phyloP scores from a whole-genome alignment of 345 rosid species.

The Salix caprea region DNA sequence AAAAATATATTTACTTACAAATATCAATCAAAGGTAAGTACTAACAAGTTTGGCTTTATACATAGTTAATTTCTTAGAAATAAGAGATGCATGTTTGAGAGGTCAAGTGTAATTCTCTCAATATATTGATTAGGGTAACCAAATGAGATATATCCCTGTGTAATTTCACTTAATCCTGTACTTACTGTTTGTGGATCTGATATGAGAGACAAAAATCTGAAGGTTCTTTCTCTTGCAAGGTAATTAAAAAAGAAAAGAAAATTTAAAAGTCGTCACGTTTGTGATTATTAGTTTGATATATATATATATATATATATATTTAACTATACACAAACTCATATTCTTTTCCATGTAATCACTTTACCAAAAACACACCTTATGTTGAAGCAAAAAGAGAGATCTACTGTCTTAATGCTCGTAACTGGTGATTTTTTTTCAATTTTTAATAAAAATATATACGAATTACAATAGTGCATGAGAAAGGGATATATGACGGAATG shows the following conservation, averaged over 20 bases:
- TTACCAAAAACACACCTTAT: not conserved
- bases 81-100: not conserved
- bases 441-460: not conserved
- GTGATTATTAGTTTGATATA: constrained; percentile 4
- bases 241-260: not conserved
- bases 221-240: constrained; percentile 6
- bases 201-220: not conserved
- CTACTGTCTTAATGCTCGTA: not conserved
- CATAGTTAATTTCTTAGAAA: not conserved
- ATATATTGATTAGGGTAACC: not conserved
- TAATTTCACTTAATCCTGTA: not conserved
- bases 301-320: not conserved
- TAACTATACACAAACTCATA: not conserved
- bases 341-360: not conserved
- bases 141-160: not conserved
- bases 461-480: constrained; percentile 29
- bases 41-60: not conserved
- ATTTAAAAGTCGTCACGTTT: not conserved
- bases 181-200: not conserved
- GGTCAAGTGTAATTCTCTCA: not conserved
- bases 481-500: constrained; percentile 23
- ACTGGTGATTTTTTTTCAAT: not conserved
- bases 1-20: not conserved
- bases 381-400: not conserved
- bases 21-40: too few relatives aligned